Conservation (phyloP, 352 stramenopile genomes). For the Elongisporangium undulatum region DNA sequence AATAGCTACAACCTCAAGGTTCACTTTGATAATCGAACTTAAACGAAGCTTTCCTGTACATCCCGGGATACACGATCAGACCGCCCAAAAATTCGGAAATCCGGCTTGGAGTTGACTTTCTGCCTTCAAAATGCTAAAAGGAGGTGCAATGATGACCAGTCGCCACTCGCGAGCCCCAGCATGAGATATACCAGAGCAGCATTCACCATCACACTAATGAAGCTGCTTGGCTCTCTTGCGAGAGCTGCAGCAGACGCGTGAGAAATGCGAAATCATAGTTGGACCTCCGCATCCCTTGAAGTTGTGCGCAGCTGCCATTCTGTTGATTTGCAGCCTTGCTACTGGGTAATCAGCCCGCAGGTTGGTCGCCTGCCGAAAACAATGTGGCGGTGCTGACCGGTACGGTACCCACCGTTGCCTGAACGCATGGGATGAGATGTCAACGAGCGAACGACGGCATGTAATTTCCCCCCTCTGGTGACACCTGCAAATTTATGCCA, state of each 20-base stretch:
- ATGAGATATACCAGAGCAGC: no score
- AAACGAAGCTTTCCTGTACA: background rate
- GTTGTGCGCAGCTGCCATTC: background rate
- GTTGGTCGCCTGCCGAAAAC: background rate
- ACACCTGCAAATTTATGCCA: background rate
- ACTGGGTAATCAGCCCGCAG: background rate
- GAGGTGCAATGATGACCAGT: background rate
- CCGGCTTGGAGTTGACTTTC: background rate
- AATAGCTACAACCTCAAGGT: background rate
- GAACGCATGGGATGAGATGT: background rate
- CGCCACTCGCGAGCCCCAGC: no score
- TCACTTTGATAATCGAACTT: background rate
- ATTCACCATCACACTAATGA: background rate
- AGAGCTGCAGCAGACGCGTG: background rate
- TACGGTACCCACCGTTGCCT: background rate
- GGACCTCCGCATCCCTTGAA: background rate
- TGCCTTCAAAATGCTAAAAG: background rate
- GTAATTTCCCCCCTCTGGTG: background rate
- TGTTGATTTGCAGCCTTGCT: background rate
- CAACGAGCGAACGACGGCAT: background rate
- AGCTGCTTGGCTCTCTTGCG: background rate
- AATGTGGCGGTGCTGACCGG: background rate
- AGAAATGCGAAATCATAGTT: background rate
- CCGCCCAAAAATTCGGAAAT: background rate
- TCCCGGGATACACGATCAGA: background rate